Percentiles rank a stretch among this genome's conserved stretches.
These are phyloP conservation scores for Waltergamsia citrina DNA, from an alignment of 2,329 filamentous ascomycete genomes.

Conservation along the genomic window DNA sequence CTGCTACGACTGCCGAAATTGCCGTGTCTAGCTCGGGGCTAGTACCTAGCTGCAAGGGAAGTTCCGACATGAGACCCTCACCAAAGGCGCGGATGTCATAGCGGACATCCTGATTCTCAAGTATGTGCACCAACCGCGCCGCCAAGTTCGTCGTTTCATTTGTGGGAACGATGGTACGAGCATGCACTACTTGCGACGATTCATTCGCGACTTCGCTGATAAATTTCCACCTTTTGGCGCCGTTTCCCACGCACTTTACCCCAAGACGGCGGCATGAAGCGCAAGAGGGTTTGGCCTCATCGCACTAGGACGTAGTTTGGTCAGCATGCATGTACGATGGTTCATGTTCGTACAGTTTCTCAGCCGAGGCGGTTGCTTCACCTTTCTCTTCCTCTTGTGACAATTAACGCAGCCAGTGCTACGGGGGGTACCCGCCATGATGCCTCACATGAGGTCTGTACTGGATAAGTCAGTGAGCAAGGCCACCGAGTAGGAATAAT, in stretches of 20 bases:
- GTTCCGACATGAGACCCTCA: constrained; percentile 8
- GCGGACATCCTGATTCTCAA: constrained; percentile 10
- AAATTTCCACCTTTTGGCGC: constrained; percentile 12
- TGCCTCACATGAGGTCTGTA: no score
- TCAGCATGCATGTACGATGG: neutral
- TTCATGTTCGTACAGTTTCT: constrained; percentile 4
- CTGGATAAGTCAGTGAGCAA: no score
- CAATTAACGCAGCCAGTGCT: neutral
- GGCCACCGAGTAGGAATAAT: no score
- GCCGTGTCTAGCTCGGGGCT: constrained; percentile 8
- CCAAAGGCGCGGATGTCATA: constrained; percentile 11
- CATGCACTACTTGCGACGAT: neutral
- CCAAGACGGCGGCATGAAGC: constrained; percentile 10
- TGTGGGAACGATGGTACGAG: no score
- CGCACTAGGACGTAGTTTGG: constrained; percentile 1
- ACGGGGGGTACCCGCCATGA: constrained; percentile 1
- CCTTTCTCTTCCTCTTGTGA: constrained; percentile 1
- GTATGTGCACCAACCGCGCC: constrained; percentile 9
- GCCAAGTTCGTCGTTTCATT: constrained; percentile 7
- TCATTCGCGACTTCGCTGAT: constrained; percentile 1
- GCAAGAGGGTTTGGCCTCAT: constrained; percentile 6
- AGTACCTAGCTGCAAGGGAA: constrained; percentile 8
- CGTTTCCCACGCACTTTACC: constrained; percentile 9
- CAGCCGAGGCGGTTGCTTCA: constrained; percentile 1
- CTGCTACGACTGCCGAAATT: constrained; percentile 8